Evolutionary conservation across 805 yeast species (phyloP), one percentile per base, ranked within the genome.

Genomic region (Candida taoyuanica): DNA sequence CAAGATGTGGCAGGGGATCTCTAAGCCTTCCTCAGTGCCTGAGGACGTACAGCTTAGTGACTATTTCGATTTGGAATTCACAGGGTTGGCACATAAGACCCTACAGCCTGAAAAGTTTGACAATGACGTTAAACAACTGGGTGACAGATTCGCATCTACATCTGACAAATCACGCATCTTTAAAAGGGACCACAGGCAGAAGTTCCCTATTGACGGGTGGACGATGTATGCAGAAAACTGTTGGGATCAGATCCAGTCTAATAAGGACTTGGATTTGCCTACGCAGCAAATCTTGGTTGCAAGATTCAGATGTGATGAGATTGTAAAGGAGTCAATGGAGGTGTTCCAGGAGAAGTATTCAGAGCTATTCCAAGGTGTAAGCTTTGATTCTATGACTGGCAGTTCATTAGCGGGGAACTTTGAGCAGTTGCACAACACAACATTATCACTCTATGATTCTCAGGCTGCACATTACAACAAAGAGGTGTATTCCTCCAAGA

Each of bases 211-310:
- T 37, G 98, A 93, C 62, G 98, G 97, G 17, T 93, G 98, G 98
- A 74, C 91, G 4, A 63, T 88, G 59, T 93, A 93, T 53, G 88
- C 96, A 1, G 81, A 78, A 38, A 84, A 81, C 55, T 81, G 95
- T 48, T 93, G 98, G 98, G 81, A 85, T 36, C 96, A 87, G 61
- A 93, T 93, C 52, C 95, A 87, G 59, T 71, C 73, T 44, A 93
- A 93, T 64, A 89, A 87, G 62, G 98, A 93, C 58, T 73, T 93
- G 46, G 98, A 93, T 63, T 70, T 93, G 48, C 98, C 98, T 19
- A 89, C 98, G 2, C 98, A 93, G 57, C 98, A 93, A 60, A 85
- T 86, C 23, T 68, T 93, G 43, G 98, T 93, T 17, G 95, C 98
- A 7, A 76, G 93, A 52, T 91, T 87, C 64, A 79, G 95, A 55